These are phyloP conservation scores for Lodderomyces metapsilosis DNA, from an alignment of 1,139 yeast genomes.

Conservation along the genomic window DNA sequence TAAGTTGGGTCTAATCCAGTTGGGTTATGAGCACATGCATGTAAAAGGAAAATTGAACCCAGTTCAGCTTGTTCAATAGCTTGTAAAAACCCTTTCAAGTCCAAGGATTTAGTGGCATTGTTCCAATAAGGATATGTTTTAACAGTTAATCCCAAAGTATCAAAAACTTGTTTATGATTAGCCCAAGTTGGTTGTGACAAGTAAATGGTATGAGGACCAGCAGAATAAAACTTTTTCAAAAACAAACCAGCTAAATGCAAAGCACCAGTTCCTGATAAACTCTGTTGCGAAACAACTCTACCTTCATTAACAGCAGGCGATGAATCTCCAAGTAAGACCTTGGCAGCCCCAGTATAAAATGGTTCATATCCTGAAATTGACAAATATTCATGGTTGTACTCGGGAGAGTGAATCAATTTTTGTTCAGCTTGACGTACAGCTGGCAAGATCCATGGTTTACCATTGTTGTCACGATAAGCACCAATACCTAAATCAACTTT, in stretches of 20 bases:
- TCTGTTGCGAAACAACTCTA: constrained; percentile 73
- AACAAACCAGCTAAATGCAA: constrained; percentile 84
- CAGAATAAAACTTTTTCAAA: constrained; percentile 54
- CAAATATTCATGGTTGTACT: constrained; percentile 87
- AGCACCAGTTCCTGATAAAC: constrained; percentile 95
- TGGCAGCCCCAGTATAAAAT: constrained; percentile 74
- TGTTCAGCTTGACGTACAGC: constrained; percentile 77
- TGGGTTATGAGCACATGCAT: constrained; percentile 53
- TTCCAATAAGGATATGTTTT: constrained; percentile 79
- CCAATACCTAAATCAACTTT: constrained; percentile 95
- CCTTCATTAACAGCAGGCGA: constrained; percentile 53
- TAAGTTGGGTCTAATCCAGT: constrained; percentile 50
- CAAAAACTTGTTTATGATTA: constrained; percentile 83
- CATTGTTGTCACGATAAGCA: constrained; percentile 90
- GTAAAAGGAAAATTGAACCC: constrained; percentile 68
- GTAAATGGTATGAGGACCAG: constrained; percentile 49
- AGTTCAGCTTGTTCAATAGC: constrained; percentile 70
- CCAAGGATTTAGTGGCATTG: constrained; percentile 57
- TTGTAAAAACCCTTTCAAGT: constrained; percentile 63
- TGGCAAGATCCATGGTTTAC: constrained; percentile 93
- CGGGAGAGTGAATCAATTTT: constrained; percentile 44
- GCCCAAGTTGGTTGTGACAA: constrained; percentile 96
- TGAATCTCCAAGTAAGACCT: constrained; percentile 69
- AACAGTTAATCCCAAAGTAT: constrained; percentile 60
- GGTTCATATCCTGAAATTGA: constrained; percentile 76